Base-by-base conservation (phyloP, 2,329 filamentous ascomycete genomes). In the Apiospora arundinis region DNA sequence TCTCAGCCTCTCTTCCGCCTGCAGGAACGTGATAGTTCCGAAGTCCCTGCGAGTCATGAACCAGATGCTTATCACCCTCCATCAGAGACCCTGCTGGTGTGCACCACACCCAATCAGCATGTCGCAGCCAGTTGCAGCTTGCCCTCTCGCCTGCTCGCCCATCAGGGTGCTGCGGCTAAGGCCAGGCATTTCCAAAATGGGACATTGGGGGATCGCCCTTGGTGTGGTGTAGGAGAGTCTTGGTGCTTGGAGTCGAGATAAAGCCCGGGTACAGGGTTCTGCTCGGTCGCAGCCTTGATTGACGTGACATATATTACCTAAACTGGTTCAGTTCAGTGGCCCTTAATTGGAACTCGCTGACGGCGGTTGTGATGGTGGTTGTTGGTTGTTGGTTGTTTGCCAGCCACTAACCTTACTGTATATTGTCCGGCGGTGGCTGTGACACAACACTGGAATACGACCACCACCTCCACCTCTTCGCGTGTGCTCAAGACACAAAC, bases 1-100 rank as follows among this genome's bases (percentile, higher is more conserved):
- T 63, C 32, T 40, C 56, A 40, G 56, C 56, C 56, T 63, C 32
- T 63, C 32, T 63, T 63, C 32, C 56, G 32, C 40, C 56, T 63
- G 56, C 56, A 63, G 56, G 56, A 63, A 63, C 56, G 56, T 63
- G 56, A 63, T 63, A 63, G 32, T 63, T n/a, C 56, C 56, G 56
- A 40, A 21, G 56, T 40, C 21, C 56, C 40, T 63, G 18, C 56
- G 56, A 63, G 56, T 63, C 56, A 63, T 63, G 56, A 23, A 40
- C 56, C 56, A n/a, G 21, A 23, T 40, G 18, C 56, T 63, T 63
- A 63, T 63, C 56, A 63, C 56, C 56, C 32, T 63, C 56, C 56
- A 63, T 23, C 56, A 32, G 32, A 40, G 56, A 63, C 56, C 56
- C 56, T 40, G 56, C 23, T 40, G 3, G 32, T 21, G 18, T 40